Evolutionary conservation across 2,329 filamentous ascomycete species (phyloP).

Genomic region (Pseudocercospora fuligena): DNA sequence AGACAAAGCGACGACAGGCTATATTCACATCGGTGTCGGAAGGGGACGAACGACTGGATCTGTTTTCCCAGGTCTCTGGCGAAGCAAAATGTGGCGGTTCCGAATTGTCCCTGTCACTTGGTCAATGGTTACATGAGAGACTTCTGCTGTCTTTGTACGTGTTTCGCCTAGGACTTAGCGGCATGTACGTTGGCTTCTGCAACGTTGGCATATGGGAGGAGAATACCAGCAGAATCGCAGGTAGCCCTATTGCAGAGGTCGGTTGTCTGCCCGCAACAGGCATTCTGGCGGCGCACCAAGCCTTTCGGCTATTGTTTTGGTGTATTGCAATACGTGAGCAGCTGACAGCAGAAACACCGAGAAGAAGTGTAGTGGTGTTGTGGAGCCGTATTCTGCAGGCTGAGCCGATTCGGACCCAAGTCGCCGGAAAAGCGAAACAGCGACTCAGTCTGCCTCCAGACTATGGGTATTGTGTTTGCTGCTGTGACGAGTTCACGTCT

Average conservation of each 20-base stretch:
- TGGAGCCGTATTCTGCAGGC: constrained; percentile 19
- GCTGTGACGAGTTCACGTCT: background rate
- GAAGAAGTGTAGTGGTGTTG: constrained; percentile 26
- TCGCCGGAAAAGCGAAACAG: background rate
- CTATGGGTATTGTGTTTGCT: constrained; percentile 7
- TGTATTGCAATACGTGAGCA: constrained; percentile 19
- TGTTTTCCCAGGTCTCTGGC: background rate
- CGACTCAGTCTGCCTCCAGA: background rate
- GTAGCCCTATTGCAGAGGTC: constrained; percentile 1
- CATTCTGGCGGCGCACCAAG: constrained; percentile 17
- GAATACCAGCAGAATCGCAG: constrained; percentile 9
- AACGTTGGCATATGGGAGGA: constrained; percentile 9
- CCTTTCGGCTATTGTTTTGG: constrained; percentile 19
- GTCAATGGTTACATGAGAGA: constrained; percentile 16
- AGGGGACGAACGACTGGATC: constrained; percentile 3
- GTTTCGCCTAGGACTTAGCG: background rate
- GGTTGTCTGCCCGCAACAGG: constrained; percentile 11
- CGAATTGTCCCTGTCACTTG: background rate
- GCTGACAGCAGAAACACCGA: constrained; percentile 19
- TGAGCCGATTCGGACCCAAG: background rate
- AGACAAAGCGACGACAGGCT: constrained; percentile 13
- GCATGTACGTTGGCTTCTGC: constrained; percentile 8
- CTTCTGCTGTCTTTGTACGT: constrained; percentile 21
- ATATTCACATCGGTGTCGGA: background rate
- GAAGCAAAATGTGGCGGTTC: constrained; percentile 8